Evolutionary conservation across 495 filamentous ascomycete genomes (phyloP).

Genomic region (Corynascus novoguineensis): DNA sequence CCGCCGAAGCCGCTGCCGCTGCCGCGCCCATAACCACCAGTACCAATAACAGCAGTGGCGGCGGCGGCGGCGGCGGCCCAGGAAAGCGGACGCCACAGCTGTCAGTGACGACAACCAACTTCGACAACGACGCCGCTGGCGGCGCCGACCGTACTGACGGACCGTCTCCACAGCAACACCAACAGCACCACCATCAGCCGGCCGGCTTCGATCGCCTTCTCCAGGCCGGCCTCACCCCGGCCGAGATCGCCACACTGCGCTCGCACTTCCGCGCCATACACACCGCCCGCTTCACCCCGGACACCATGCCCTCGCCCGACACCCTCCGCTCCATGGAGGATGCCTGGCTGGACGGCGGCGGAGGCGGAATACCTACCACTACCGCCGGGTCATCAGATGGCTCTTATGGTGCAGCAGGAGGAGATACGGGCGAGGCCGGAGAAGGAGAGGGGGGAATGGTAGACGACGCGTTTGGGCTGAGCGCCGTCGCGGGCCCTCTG

Average conservation of each 20-base stretch:
- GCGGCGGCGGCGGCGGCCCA: no score
- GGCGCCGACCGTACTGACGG: no score
- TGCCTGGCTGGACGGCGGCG: constrained; percentile 78
- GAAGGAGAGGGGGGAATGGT: constrained; percentile 28
- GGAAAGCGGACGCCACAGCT: background rate
- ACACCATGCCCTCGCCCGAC: constrained; percentile 68
- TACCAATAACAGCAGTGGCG: no score
- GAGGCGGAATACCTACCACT: no score
- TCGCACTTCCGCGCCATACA: constrained; percentile 81
- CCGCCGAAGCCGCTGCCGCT: constrained; percentile 55
- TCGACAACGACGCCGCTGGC: no score
- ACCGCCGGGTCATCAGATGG: background rate
- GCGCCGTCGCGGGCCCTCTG: constrained; percentile 65
- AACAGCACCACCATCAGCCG: constrained; percentile 23
- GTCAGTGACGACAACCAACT: background rate
- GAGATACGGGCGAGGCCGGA: constrained; percentile 32
- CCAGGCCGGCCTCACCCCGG: constrained; percentile 66
- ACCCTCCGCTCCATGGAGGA: constrained; percentile 67
- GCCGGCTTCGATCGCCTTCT: constrained; percentile 87
- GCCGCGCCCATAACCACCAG: constrained; percentile 34
- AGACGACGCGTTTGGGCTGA: constrained; percentile 44
- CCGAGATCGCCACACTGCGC: constrained; percentile 75
- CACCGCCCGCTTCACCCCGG: constrained; percentile 68
- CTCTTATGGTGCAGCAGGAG: constrained; percentile 26
- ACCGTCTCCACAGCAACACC: background rate